Percentiles rank a stretch among this genome's conserved stretches.
Conservation (phyloP, 2,329 filamentous ascomycete genomes). For the Xylaria sp. region DNA sequence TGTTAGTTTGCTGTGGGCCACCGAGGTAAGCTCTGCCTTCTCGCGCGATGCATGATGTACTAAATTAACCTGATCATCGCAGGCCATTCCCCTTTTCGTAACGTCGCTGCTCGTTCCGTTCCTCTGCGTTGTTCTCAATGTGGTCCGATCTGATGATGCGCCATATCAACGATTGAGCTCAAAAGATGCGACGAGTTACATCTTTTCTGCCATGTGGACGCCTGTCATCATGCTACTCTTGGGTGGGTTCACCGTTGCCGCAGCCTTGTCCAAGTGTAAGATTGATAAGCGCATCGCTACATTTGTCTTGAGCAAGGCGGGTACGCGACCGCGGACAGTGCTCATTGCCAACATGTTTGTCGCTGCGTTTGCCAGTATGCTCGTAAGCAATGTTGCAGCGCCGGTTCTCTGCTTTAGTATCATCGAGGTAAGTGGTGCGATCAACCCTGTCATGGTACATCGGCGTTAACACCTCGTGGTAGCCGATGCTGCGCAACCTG, state of each 20-base stretch:
- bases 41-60: background rate
- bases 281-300: constrained; percentile 98
- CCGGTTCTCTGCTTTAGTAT: constrained; percentile 98
- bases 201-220: constrained; percentile 98
- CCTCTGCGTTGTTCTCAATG: constrained; percentile 84
- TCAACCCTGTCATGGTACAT: background rate
- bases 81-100: constrained; percentile 96
- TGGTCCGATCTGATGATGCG: constrained; percentile 79
- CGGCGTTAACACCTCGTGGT: constrained; percentile 15
- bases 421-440: constrained; percentile 74
- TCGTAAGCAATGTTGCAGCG: constrained; percentile 97
- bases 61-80: constrained; percentile 22
- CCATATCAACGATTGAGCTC: constrained; percentile 78
- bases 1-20: constrained; percentile 95
- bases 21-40: constrained; percentile 72
- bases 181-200: constrained; percentile 82
- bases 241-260: constrained; percentile 94
- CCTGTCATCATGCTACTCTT: constrained; percentile 98
- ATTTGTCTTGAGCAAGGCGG: constrained; percentile 94
- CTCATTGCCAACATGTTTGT: constrained; percentile 99
- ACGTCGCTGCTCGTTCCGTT: constrained; percentile 95
- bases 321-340: constrained; percentile 88
- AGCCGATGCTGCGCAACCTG: constrained; percentile 94
- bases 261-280: constrained; percentile 94
- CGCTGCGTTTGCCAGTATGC: constrained; percentile 97